Evolutionary conservation across 257 asterid genomes (phyloP).

Genomic region (Solanum stenotomum): DNA sequence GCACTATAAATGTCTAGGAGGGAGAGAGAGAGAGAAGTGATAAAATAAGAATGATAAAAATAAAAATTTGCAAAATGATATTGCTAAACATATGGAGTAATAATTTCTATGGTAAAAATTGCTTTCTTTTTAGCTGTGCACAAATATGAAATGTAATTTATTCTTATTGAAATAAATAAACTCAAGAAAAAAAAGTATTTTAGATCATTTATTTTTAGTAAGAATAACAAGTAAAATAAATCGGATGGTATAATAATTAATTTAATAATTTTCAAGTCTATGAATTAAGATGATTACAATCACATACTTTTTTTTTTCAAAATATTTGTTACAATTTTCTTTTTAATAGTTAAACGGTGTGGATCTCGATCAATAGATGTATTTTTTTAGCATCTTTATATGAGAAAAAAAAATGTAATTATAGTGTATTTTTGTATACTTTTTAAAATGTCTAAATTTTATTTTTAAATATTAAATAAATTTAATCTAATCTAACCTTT

Average conservation of each 20-base stretch:
- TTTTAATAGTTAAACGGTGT: neutral
- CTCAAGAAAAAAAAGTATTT: neutral
- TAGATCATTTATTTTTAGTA: too few species aligned
- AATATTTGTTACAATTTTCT: neutral
- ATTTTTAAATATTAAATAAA: too few species aligned
- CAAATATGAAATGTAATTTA: neutral
- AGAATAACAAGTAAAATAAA: neutral
- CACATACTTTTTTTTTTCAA: neutral
- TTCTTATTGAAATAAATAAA: neutral
- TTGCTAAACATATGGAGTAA: too few species aligned
- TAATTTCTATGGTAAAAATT: neutral
- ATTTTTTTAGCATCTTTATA: neutral
- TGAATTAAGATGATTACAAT: neutral
- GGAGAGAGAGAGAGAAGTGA: neutral
- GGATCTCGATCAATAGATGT: neutral
- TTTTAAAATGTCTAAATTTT: too few species aligned
- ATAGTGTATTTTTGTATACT: neutral
- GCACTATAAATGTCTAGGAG: neutral
- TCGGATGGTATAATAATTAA: neutral
- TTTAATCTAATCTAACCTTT: too few species aligned
- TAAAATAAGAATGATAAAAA: neutral
- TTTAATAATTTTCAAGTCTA: too few species aligned
- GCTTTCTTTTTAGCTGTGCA: neutral
- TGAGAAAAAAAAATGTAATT: neutral
- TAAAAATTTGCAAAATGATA: neutral